Conservation (phyloP, 805 yeast genomes). For the Debaryomyces hansenii region DNA sequence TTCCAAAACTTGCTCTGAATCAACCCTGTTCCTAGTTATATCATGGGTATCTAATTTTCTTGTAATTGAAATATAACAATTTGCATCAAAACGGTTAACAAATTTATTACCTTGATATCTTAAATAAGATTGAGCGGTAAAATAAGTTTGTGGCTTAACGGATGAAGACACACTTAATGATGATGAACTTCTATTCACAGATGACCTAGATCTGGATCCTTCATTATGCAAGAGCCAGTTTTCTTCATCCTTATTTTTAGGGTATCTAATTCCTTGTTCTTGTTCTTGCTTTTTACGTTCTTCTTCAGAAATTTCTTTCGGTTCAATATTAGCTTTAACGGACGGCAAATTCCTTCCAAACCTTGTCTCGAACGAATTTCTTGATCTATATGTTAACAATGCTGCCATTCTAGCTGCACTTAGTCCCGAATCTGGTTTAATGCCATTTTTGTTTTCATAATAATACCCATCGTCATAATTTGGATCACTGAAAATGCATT, state of each 20-base stretch:
- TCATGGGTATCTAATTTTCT: conserved; percentile 95
- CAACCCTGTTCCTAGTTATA: conserved; percentile 72
- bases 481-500: conserved; percentile 93
- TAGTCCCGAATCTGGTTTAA: conserved; percentile 78
- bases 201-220: conserved; percentile 49
- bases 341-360: conserved; percentile 73
- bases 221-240: conserved; percentile 88
- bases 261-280: conserved; percentile 33
- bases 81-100: conserved; percentile 88
- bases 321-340: background rate
- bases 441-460: conserved; percentile 59
- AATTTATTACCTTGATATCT: conserved; percentile 94
- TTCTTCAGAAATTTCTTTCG: background rate
- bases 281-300: conserved; percentile 12
- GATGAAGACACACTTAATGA: conserved; percentile 14
- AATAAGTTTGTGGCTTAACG: conserved; percentile 56
- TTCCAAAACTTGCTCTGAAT: conserved; percentile 28
- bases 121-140: conserved; percentile 93
- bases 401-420: conserved; percentile 99
- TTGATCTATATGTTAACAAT: conserved; percentile 83
- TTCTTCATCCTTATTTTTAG: conserved; percentile 60
- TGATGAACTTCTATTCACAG: conserved; percentile 1
- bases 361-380: conserved; percentile 87
- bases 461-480: conserved; percentile 85
- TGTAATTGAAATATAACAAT: conserved; percentile 92